phyloP scores from a whole-genome alignment of 257 asterid species.

The Gentiana macrophylla region DNA sequence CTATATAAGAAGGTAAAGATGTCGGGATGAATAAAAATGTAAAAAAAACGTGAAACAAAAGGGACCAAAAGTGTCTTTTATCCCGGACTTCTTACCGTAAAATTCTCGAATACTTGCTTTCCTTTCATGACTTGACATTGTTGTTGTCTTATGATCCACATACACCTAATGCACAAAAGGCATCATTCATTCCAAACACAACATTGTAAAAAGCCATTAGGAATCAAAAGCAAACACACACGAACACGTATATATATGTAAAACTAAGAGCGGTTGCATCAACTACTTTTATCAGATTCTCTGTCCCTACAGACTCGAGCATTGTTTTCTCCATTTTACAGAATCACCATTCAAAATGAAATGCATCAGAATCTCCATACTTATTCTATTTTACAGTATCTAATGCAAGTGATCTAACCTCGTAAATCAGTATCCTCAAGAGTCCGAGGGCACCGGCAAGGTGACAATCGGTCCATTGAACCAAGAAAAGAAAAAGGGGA shows the following conservation, averaged over 20 bases:
- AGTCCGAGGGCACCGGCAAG: conserved; percentile 95
- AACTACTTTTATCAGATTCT: no score
- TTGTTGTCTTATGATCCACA: conserved; percentile 71
- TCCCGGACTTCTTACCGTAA: conserved; percentile 37
- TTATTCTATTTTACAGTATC: no score
- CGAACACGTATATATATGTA: no score
- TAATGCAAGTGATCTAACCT: conserved; percentile 25
- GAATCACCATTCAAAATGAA: no score
- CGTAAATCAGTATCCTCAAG: conserved; percentile 67
- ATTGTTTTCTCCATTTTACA: no score
- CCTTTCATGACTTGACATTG: conserved; percentile 85
- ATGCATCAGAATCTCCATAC: no score
- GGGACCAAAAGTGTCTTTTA: background rate
- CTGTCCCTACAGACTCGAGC: no score
- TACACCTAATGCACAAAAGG: conserved; percentile 43
- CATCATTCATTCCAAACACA: background rate
- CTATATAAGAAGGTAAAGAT: no score
- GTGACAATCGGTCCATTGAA: conserved; percentile 86
- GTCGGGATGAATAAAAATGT: no score
- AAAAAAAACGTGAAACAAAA: background rate
- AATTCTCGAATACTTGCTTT: conserved; percentile 86
- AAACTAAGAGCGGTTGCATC: no score
- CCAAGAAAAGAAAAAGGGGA: conserved; percentile 70
- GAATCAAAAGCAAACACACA: background rate
- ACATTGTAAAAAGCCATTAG: background rate